phyloP scores from a whole-genome alignment of 73 alveolate species.

The Stentor roeselii region DNA sequence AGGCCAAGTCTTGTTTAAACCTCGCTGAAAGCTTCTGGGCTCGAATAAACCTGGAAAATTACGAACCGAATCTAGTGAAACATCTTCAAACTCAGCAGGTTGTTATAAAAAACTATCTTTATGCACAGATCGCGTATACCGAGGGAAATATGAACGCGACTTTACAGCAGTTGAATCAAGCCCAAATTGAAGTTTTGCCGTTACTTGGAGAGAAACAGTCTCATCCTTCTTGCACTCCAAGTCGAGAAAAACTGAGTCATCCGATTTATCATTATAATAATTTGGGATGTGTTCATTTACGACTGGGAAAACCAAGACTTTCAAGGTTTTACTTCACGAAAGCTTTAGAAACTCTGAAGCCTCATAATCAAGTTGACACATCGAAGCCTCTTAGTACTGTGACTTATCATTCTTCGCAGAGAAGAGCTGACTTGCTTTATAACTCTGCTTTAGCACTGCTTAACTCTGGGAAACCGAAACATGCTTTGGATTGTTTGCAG shows the following conservation, averaged over 20 bases:
- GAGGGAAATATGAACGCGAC: constrained; percentile 26
- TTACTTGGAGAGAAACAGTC: constrained; percentile 9
- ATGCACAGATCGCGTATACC: constrained; percentile 26
- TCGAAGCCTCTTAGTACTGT: constrained; percentile 9
- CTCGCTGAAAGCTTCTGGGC: neutral
- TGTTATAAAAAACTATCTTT: neutral
- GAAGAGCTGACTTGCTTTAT: constrained; percentile 5
- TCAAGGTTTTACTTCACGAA: neutral
- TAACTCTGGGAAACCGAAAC: constrained; percentile 13
- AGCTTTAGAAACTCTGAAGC: neutral
- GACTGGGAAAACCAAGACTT: constrained; percentile 16
- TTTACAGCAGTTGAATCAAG: constrained; percentile 10
- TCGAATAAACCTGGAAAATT: neutral
- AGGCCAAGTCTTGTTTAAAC: neutral
- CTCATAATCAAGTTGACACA: neutral
- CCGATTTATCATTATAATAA: constrained; percentile 31
- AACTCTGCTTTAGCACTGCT: constrained; percentile 20
- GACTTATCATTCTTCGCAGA: constrained; percentile 9
- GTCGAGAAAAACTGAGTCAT: neutral
- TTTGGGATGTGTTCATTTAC: constrained; percentile 27
- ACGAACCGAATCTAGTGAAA: neutral
- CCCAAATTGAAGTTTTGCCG: constrained; percentile 11
- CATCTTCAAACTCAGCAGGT: neutral
- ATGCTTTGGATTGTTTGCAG: constrained; percentile 9
- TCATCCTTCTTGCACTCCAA: constrained; percentile 22